Conservation (phyloP, 352 stramenopile species). For the Phytopythium oedochilum region DNA sequence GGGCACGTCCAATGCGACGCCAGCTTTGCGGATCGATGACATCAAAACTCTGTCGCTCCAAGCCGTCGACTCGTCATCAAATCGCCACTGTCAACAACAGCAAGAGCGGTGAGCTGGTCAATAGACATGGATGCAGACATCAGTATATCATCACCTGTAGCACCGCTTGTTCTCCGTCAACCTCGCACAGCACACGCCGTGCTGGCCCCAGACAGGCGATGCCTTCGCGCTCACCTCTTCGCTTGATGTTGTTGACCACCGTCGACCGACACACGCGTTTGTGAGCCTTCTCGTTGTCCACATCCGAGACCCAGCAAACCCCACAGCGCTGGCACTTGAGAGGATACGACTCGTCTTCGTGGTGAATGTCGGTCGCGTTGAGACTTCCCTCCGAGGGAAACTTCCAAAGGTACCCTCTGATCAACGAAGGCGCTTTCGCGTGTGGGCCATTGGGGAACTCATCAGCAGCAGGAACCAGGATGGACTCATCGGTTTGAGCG, state of each 20-base stretch:
- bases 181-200: conserved; percentile 50
- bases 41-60: conserved; percentile 19
- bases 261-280: conserved; percentile 8
- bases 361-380: neutral
- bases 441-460: too few species aligned
- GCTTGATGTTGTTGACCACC: neutral
- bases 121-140: neutral
- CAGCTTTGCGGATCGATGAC: conserved; percentile 23
- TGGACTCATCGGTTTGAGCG: too few species aligned
- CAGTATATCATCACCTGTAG: conserved; percentile 21
- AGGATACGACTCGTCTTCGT: conserved; percentile 15
- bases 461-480: too few species aligned
- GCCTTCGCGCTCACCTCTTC: conserved; percentile 3
- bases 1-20: conserved; percentile 9
- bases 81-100: conserved; percentile 25
- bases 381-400: conserved; percentile 68
- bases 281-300: conserved; percentile 20
- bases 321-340: conserved; percentile 26
- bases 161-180: conserved; percentile 31
- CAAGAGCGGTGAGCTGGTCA: neutral
- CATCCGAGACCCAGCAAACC: conserved; percentile 30
- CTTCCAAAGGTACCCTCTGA: conserved; percentile 45
- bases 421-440: too few species aligned
- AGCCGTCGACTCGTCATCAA: conserved; percentile 15
- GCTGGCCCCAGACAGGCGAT: conserved; percentile 19